Evolutionary conservation across 345 rosid species (phyloP).

Genomic region (Cochlearia excelsa): DNA sequence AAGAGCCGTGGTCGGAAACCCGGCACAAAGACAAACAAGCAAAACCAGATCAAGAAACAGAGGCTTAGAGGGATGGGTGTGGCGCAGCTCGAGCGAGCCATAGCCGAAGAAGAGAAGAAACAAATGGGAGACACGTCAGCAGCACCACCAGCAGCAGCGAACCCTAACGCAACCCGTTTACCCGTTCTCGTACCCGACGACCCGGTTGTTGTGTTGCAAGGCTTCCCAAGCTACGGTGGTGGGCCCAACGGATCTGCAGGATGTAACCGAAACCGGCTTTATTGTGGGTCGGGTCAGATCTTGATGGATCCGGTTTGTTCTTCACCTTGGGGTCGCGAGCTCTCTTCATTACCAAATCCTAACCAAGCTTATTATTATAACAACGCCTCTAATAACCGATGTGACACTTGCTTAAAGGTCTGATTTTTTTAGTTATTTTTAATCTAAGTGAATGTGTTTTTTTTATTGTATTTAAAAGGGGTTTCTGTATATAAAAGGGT

Average conservation of each 20-base stretch:
- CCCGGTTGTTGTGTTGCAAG: slow-evolving; percentile 40
- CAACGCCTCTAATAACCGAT: slow-evolving; percentile 28
- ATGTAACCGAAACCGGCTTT: slow-evolving; percentile 32
- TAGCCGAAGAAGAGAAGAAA: slow-evolving; percentile 46
- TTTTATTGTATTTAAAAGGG: neutral
- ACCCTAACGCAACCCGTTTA: slow-evolving; percentile 18
- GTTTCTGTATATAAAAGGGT: neutral
- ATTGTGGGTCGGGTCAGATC: slow-evolving; percentile 40
- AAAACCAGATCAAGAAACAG: slow-evolving; percentile 44
- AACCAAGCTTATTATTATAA: slow-evolving; percentile 20
- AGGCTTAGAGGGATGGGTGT: slow-evolving; percentile 80
- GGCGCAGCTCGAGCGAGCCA: slow-evolving; percentile 58
- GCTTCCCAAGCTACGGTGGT: slow-evolving; percentile 32
- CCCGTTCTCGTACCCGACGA: slow-evolving; percentile 30
- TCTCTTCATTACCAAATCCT: slow-evolving; percentile 84
- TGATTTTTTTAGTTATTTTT: neutral
- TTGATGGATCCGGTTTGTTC: slow-evolving; percentile 34
- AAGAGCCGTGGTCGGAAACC: slow-evolving; percentile 38
- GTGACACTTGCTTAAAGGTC: slow-evolving; percentile 63
- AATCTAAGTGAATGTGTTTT: neutral
- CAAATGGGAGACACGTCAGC: slow-evolving; percentile 9
- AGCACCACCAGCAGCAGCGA: neutral
- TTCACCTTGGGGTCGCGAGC: slow-evolving; percentile 46
- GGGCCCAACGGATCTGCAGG: slow-evolving; percentile 25
- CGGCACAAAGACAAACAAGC: slow-evolving; percentile 25